phyloP scores from a whole-genome alignment of 345 rosid genomes.

The Arabis hirsuta region DNA sequence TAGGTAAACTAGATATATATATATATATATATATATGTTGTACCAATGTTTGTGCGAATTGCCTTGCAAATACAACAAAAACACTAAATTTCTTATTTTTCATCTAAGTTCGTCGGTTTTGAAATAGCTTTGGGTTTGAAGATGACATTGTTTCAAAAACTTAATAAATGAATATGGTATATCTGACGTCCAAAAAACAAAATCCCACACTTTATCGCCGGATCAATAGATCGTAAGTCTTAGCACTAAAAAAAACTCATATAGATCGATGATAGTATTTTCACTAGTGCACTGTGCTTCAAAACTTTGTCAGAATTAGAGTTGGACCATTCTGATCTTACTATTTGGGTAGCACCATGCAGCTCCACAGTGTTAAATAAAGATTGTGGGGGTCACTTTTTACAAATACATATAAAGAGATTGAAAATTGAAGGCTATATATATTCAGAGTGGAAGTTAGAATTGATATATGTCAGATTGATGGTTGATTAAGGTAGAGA shows the following conservation, averaged over 20 bases:
- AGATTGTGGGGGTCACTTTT: slow-evolving; percentile 24
- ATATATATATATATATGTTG: slow-evolving; percentile 4
- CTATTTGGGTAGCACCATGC: slow-evolving; percentile 35
- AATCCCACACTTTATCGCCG: slow-evolving; percentile 2
- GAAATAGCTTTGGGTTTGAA: no score
- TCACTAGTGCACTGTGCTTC: slow-evolving; percentile 25
- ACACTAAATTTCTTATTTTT: no score
- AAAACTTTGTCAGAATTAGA: slow-evolving; percentile 19
- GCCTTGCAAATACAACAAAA: no score
- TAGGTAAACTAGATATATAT: no score
- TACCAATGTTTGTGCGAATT: no score
- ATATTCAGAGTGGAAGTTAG: slow-evolving; percentile 20
- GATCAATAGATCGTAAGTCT: slow-evolving; percentile 19
- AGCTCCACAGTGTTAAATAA: slow-evolving; percentile 39
- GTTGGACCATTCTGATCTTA: slow-evolving; percentile 32
- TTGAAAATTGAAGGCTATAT: slow-evolving; percentile 23
- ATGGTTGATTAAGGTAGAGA: slow-evolving; percentile 43
- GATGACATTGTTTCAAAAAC: no score
- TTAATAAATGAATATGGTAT: no score
- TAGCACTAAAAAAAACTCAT: slow-evolving; percentile 12
- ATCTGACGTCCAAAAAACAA: no score
- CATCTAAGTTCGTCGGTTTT: no score
- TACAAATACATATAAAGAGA: slow-evolving; percentile 27
- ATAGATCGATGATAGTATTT: slow-evolving; percentile 36
- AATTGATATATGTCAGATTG: slow-evolving; percentile 25